These are phyloP conservation scores for Pyrenula aspistea DNA, from an alignment of 495 filamentous ascomycete genomes.

Conservation along the genomic window DNA sequence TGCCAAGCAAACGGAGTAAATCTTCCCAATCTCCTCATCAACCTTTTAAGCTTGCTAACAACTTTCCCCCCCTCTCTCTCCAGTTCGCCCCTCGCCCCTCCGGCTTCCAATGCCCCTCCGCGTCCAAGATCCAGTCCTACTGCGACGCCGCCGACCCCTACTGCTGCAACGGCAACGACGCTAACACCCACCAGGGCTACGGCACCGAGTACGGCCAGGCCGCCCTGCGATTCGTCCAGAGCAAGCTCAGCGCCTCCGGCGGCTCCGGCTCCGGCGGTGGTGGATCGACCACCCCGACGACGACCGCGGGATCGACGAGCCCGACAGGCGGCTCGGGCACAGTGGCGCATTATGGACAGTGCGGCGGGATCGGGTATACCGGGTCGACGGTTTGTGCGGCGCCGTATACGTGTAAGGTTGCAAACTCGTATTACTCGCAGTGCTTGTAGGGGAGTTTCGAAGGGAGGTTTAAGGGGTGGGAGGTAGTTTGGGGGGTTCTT, in stretches of 20 bases:
- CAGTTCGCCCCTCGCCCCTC: conserved; percentile 42
- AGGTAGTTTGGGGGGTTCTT: background rate
- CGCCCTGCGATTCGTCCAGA: conserved; percentile 42
- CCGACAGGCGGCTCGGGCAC: conserved; percentile 8
- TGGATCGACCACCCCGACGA: conserved; percentile 9
- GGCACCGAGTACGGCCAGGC: conserved; percentile 44
- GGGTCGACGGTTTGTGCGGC: conserved; percentile 23
- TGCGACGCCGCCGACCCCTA: conserved; percentile 52
- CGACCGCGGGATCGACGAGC: conserved; percentile 8
- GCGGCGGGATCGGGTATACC: conserved; percentile 29
- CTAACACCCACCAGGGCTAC: conserved; percentile 44
- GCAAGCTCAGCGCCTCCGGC: conserved; percentile 17
- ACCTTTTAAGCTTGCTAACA: conserved; percentile 16
- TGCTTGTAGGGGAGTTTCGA: conserved; percentile 10
- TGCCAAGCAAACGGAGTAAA: conserved; percentile 40
- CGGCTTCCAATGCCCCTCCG: conserved; percentile 42
- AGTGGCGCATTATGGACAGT: conserved; percentile 23
- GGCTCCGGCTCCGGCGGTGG: background rate
- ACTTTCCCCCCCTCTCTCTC: conserved; percentile 3
- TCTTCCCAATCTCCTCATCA: conserved; percentile 38
- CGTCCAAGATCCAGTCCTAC: conserved; percentile 44
- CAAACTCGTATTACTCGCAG: conserved; percentile 29
- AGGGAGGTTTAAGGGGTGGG: background rate
- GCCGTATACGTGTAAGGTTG: conserved; percentile 24
- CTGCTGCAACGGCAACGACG: conserved; percentile 50